Percentiles rank a stretch among this genome's conserved stretches.
Evolutionary conservation across 2,329 filamentous ascomycete species (phyloP).

Genomic region (Lecanicillium sp.): DNA sequence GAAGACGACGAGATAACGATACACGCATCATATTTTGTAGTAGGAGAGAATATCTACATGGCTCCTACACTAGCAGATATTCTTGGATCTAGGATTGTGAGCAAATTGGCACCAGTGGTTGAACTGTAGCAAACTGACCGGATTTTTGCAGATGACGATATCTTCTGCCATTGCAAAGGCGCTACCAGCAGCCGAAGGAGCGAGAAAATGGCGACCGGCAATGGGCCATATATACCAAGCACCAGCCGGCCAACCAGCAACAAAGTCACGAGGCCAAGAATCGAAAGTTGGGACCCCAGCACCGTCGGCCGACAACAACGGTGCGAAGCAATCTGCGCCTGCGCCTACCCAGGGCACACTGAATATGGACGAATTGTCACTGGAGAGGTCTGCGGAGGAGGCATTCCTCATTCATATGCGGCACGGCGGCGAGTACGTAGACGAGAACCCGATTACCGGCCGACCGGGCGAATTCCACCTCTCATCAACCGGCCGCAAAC

Average conservation of each 20-base stretch:
- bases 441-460: conserved; percentile 61
- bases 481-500: conserved; percentile 49
- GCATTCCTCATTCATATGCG: conserved; percentile 48
- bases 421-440: conserved; percentile 56
- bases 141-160: conserved; percentile 37
- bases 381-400: conserved; percentile 46
- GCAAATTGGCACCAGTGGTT: conserved; percentile 10
- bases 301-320: conserved; percentile 13
- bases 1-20: conserved; percentile 52
- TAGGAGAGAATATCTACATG: conserved; percentile 60
- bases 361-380: conserved; percentile 29
- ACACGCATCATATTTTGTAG: conserved; percentile 54
- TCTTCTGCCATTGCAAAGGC: conserved; percentile 46
- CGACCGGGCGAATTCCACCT: conserved; percentile 58
- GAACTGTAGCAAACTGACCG: neutral
- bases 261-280: conserved; percentile 23
- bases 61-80: conserved; percentile 54
- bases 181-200: conserved; percentile 40
- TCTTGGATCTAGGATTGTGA: conserved; percentile 48
- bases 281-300: conserved; percentile 39
- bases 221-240: conserved; percentile 43
- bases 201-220: conserved; percentile 47
- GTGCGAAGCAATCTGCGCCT: conserved; percentile 16
- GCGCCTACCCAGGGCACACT: conserved; percentile 14
- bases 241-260: conserved; percentile 19